Conservation (phyloP, 2,329 filamentous ascomycete species). For the Xylaria sp. region DNA sequence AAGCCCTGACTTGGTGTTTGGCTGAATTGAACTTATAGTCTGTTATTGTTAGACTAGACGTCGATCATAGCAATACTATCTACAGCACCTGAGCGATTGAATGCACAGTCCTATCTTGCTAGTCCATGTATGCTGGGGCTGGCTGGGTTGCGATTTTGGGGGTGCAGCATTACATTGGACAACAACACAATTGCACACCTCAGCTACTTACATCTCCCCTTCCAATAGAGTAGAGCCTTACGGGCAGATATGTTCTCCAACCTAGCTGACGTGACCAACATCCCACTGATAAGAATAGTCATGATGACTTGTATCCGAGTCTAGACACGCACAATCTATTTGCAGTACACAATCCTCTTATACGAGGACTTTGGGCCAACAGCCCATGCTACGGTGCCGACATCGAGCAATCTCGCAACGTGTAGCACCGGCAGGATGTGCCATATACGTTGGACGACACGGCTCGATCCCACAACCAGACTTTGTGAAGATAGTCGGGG, state of each 20-base stretch:
- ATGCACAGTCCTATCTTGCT: conserved; percentile 1
- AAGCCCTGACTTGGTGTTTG: not conserved
- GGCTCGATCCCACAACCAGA: conserved; percentile 15
- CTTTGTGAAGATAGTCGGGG: not conserved
- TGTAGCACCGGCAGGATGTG: conserved; percentile 11
- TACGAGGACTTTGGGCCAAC: not conserved
- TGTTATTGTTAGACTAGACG: not conserved
- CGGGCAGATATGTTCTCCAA: not conserved
- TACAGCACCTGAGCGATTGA: not conserved
- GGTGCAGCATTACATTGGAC: conserved; percentile 14
- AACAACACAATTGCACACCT: conserved; percentile 11
- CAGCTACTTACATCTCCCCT: conserved; percentile 5
- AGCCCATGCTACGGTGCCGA: not conserved
- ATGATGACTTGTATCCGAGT: not conserved
- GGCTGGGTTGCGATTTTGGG: conserved; percentile 10
- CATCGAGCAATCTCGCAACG: not conserved
- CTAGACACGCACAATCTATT: not conserved
- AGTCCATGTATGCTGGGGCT: not conserved
- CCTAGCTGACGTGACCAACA: conserved; percentile 10
- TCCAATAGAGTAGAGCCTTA: conserved; percentile 3
- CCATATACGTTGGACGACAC: conserved; percentile 7
- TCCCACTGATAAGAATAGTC: conserved; percentile 6
- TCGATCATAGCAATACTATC: conserved; percentile 12
- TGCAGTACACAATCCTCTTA: not conserved
- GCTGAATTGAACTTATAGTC: conserved; percentile 3